These are phyloP conservation scores for Acer negundo DNA, from an alignment of 345 rosid species.

Conservation along the genomic window DNA sequence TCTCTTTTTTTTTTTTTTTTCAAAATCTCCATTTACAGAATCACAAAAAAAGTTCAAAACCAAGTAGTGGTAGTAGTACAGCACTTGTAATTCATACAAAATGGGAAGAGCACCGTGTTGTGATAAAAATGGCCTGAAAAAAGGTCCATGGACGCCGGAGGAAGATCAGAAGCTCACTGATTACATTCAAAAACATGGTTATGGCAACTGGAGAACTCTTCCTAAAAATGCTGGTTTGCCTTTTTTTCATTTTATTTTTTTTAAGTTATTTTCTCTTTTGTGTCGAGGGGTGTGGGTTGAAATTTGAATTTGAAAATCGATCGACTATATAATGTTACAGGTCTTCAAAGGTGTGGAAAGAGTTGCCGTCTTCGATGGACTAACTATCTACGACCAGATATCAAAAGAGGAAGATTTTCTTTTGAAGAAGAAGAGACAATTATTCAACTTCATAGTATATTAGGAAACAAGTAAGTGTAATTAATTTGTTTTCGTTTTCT, in stretches of 20 bases:
- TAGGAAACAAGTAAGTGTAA: slow-evolving; percentile 71
- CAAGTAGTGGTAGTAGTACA: too few relatives aligned
- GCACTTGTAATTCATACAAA: too few relatives aligned
- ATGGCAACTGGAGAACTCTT: slow-evolving; percentile 85
- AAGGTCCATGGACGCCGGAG: slow-evolving; percentile 91
- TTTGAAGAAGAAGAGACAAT: slow-evolving; percentile 77
- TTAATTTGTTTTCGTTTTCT: background rate
- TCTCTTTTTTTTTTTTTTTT: slow-evolving; percentile 5
- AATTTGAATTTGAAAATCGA: too few relatives aligned
- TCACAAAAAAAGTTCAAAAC: too few relatives aligned
- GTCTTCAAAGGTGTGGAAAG: slow-evolving; percentile 72
- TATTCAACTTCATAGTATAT: slow-evolving; percentile 60
- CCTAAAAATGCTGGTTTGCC: slow-evolving; percentile 87
- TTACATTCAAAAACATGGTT: slow-evolving; percentile 77
- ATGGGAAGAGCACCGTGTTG: slow-evolving; percentile 89
- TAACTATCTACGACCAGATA: slow-evolving; percentile 76
- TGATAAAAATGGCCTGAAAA: slow-evolving; percentile 74
- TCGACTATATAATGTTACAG: slow-evolving; percentile 12
- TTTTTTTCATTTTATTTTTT: background rate
- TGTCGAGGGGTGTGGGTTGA: background rate
- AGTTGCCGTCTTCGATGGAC: slow-evolving; percentile 84
- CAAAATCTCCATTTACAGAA: background rate
- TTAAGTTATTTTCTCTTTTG: background rate
- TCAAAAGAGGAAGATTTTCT: slow-evolving; percentile 70
- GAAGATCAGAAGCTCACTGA: slow-evolving; percentile 73